These are phyloP conservation scores for Candida khao-thaluensis DNA, from an alignment of 805 yeast genomes.

Conservation along the genomic window DNA sequence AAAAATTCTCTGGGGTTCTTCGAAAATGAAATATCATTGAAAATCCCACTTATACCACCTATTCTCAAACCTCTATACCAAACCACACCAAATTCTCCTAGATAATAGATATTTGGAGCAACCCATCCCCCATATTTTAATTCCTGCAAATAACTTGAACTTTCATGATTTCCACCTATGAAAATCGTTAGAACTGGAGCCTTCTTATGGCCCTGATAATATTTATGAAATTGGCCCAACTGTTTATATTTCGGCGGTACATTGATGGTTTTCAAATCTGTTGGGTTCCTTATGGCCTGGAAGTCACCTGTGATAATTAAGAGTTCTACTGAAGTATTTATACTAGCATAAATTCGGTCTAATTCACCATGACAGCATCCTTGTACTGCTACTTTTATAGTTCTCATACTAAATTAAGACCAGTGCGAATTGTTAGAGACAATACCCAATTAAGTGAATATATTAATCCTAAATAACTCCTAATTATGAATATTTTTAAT, in stretches of 20 bases:
- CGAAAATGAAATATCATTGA: constrained; percentile 42
- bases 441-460: no score
- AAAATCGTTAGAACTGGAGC: constrained; percentile 82
- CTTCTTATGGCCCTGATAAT: constrained; percentile 54
- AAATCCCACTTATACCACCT: constrained; percentile 85
- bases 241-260: constrained; percentile 76
- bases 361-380: constrained; percentile 92
- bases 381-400: constrained; percentile 60
- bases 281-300: constrained; percentile 66
- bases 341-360: constrained; percentile 48
- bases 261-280: constrained; percentile 67
- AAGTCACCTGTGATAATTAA: constrained; percentile 89
- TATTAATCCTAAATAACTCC: no score
- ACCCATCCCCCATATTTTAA: constrained; percentile 89
- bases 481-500: background rate
- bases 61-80: constrained; percentile 76
- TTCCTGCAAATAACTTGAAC: constrained; percentile 72
- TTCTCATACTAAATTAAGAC: no score
- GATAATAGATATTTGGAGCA: constrained; percentile 79
- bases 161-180: constrained; percentile 95
- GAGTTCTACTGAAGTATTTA: constrained; percentile 24
- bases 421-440: no score
- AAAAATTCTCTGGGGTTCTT: constrained; percentile 45
- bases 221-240: constrained; percentile 78
- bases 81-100: constrained; percentile 76